Percentiles rank a stretch among this genome's conserved stretches.
Evolutionary conservation across 768 basidiomycete genomes (phyloP).

Genomic region (Coprinopsis strossmayeri): DNA sequence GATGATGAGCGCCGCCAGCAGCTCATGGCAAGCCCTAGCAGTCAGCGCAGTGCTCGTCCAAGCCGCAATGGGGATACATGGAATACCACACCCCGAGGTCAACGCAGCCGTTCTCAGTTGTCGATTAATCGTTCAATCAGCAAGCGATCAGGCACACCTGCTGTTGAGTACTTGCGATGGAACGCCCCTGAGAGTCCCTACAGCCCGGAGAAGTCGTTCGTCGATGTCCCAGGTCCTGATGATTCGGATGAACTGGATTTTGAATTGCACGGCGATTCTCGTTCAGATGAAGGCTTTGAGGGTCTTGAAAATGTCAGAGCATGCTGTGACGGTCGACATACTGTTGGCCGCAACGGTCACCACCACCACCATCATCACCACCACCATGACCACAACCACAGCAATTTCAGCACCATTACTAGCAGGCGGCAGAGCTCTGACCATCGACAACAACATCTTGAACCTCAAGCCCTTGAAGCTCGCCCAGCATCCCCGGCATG

Average conservation of each 20-base stretch:
- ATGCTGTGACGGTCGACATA: conserved; percentile 84
- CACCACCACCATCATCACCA: conserved; percentile 43
- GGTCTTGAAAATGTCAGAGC: conserved; percentile 94
- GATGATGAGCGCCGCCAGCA: conserved; percentile 47
- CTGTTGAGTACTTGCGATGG: conserved; percentile 85
- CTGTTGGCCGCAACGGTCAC: conserved; percentile 63
- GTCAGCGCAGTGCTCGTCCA: conserved; percentile 66
- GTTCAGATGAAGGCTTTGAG: conserved; percentile 79
- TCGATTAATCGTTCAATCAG: conserved; percentile 68
- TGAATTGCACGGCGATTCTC: conserved; percentile 69
- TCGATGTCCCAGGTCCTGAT: conserved; percentile 37
- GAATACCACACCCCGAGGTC: conserved; percentile 72
- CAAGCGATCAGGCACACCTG: conserved; percentile 87
- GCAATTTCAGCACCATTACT: conserved; percentile 20
- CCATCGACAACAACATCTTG: conserved; percentile 38
- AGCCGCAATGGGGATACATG: conserved; percentile 54
- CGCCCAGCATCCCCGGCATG: conserved; percentile 78
- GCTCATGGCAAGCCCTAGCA: conserved; percentile 58
- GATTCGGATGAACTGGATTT: conserved; percentile 70
- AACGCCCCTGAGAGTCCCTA: conserved; percentile 68
- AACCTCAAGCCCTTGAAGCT: conserved; percentile 39
- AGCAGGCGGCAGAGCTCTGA: conserved; percentile 37
- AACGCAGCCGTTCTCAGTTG: conserved; percentile 73
- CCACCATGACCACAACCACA: conserved; percentile 12
- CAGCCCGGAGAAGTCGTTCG: conserved; percentile 67